A percentile compares a stretch with the other conserved stretches of the same genome.
phyloP scores from a whole-genome alignment of 202 grass and related monocot genomes.

The Saccharum hybrid region DNA sequence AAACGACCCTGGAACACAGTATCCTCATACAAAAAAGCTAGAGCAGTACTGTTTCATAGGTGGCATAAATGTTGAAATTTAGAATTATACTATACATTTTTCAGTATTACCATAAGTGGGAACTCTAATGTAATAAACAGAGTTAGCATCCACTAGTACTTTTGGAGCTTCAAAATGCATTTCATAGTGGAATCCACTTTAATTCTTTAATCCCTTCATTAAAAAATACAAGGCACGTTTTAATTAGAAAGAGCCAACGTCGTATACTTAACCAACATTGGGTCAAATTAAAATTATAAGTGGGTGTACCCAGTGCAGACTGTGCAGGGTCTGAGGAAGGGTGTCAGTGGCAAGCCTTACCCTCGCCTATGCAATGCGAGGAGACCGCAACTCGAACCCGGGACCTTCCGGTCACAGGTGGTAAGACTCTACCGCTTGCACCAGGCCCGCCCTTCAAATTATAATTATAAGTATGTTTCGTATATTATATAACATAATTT shows the following conservation, averaged over 20 bases:
- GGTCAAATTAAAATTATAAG: background rate
- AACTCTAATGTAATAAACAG: background rate
- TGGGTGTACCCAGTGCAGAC: too few relatives aligned
- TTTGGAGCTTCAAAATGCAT: background rate
- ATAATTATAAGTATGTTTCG: background rate
- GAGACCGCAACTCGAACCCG: too few relatives aligned
- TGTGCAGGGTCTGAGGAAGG: too few relatives aligned
- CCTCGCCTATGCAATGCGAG: too few relatives aligned
- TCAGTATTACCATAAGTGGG: background rate
- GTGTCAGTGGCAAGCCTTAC: too few relatives aligned
- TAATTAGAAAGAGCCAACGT: background rate
- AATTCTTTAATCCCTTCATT: background rate
- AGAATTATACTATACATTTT: background rate
- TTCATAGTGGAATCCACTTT: background rate
- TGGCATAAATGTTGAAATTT: background rate
- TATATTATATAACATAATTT: slow-evolving; percentile 15
- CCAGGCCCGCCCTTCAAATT: background rate
- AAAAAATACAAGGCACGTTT: background rate
- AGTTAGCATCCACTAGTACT: background rate
- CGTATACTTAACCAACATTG: background rate
- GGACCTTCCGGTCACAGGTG: too few relatives aligned
- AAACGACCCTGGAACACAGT: background rate
- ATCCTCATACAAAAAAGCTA: background rate
- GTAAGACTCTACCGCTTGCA: too few relatives aligned
- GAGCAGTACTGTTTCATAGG: background rate